Evolutionary conservation across 345 rosid species (phyloP).

Genomic region (Cardamine chenopodiifolia): DNA sequence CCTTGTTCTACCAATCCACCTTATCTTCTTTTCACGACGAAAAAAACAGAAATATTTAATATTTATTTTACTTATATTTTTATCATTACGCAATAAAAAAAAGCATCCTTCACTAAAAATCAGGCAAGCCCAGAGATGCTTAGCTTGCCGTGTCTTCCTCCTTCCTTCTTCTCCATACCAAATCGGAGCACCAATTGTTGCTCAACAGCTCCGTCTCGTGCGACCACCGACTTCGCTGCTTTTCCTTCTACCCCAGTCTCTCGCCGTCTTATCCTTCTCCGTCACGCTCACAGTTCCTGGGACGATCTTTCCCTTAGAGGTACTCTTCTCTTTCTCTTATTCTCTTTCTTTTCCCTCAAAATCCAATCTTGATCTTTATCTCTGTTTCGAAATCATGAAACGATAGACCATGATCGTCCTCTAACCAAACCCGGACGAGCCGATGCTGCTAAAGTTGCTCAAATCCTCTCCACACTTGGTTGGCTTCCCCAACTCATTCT

Average conservation of each 20-base stretch:
- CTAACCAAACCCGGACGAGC: slow-evolving; percentile 63
- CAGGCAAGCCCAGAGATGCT: slow-evolving; percentile 26
- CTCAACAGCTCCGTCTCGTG: slow-evolving; percentile 26
- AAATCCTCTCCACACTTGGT: slow-evolving; percentile 67
- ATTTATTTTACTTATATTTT: neutral
- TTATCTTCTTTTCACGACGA: neutral
- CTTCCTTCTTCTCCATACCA: slow-evolving; percentile 24
- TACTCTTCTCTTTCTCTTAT: slow-evolving; percentile 20
- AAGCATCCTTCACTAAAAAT: neutral
- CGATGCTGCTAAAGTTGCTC: slow-evolving; percentile 68
- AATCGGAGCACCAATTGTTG: slow-evolving; percentile 10
- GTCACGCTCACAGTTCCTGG: slow-evolving; percentile 96
- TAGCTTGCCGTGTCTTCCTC: slow-evolving; percentile 25
- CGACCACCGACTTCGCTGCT: slow-evolving; percentile 2
- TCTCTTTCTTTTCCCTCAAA: neutral
- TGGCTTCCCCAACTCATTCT: slow-evolving; percentile 93
- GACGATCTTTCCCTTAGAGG: slow-evolving; percentile 69
- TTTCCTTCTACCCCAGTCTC: slow-evolving; percentile 42
- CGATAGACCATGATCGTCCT: slow-evolving; percentile 88
- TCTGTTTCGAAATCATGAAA: neutral
- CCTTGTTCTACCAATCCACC: neutral
- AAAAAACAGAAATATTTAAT: too few relatives aligned
- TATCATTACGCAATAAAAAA: neutral
- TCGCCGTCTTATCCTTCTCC: slow-evolving; percentile 92
- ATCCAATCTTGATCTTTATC: neutral